A percentile compares a stretch with the other conserved stretches of the same genome.
Evolutionary conservation across 208 protist species (phyloP).

Genomic region (Crithidia brevicula): DNA sequence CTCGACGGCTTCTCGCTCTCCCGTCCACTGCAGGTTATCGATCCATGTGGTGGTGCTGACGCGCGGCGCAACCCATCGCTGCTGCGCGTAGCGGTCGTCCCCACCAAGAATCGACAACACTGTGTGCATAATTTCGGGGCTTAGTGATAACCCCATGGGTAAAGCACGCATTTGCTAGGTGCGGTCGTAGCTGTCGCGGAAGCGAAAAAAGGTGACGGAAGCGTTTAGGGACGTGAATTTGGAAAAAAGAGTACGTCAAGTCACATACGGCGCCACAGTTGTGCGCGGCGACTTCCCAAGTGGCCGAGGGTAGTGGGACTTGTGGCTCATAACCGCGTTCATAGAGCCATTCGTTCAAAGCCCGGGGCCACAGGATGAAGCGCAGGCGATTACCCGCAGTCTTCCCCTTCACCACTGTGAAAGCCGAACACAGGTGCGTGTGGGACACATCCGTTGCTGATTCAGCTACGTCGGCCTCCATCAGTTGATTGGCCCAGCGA

Average conservation of each 20-base stretch:
- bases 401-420: slow-evolving; percentile 15
- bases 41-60: no score
- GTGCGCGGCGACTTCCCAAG: slow-evolving; percentile 9
- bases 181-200: slow-evolving; percentile 3
- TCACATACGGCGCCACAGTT: slow-evolving; percentile 9
- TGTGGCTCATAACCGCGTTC: slow-evolving; percentile 5
- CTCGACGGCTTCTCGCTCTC: neutral
- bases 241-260: slow-evolving; percentile 23
- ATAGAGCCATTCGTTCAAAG: slow-evolving; percentile 12
- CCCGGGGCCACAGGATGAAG: slow-evolving; percentile 19
- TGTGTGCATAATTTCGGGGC: no score
- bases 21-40: no score
- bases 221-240: neutral
- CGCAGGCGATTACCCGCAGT: slow-evolving; percentile 4
- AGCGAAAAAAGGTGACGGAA: slow-evolving; percentile 15
- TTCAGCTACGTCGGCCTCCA: neutral
- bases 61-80: no score
- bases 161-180: slow-evolving; percentile 20
- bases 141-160: no score
- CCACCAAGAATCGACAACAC: no score
- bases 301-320: slow-evolving; percentile 6
- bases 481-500: neutral
- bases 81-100: no score
- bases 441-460: neutral
- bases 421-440: neutral